phyloP scores from a whole-genome alignment of 2,329 filamentous ascomycete species.

The Venturia pyrina region DNA sequence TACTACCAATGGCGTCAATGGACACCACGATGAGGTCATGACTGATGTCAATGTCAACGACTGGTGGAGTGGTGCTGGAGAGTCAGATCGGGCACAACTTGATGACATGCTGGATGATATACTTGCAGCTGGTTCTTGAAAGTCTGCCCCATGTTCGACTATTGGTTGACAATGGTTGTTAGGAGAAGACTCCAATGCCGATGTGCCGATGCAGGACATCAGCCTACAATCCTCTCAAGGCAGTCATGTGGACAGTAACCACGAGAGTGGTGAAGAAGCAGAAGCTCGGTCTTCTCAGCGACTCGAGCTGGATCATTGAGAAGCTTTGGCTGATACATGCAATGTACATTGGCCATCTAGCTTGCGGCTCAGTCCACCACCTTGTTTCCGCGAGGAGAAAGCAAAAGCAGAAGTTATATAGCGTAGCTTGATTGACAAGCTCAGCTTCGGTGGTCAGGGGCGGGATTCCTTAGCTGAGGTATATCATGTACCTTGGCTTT shows the following conservation, averaged over 20 bases:
- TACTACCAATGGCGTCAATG: conserved; percentile 12
- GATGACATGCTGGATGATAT: conserved; percentile 10
- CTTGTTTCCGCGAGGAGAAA: neutral
- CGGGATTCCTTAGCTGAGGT: neutral
- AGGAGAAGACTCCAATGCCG: neutral
- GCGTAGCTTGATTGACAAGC: neutral
- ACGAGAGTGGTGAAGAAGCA: neutral
- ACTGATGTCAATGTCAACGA: neutral
- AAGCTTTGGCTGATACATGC: neutral
- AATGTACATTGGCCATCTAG: neutral
- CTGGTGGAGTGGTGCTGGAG: conserved; percentile 5
- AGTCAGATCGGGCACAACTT: conserved; percentile 1
- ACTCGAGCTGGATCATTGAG: neutral
- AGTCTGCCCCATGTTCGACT: neutral
- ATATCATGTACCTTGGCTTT: neutral
- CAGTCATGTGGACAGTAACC: neutral
- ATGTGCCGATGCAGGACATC: neutral
- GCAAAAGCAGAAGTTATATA: neutral
- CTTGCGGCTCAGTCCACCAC: neutral
- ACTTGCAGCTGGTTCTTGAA: conserved; percentile 8
- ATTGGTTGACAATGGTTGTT: neutral
- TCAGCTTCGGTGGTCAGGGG: neutral
- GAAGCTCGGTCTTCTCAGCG: neutral
- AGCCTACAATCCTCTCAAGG: neutral
- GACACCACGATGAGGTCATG: conserved; percentile 1